These are phyloP conservation scores for Amanita pseudoporphyria DNA, from an alignment of 768 basidiomycete species.

Conservation along the genomic window DNA sequence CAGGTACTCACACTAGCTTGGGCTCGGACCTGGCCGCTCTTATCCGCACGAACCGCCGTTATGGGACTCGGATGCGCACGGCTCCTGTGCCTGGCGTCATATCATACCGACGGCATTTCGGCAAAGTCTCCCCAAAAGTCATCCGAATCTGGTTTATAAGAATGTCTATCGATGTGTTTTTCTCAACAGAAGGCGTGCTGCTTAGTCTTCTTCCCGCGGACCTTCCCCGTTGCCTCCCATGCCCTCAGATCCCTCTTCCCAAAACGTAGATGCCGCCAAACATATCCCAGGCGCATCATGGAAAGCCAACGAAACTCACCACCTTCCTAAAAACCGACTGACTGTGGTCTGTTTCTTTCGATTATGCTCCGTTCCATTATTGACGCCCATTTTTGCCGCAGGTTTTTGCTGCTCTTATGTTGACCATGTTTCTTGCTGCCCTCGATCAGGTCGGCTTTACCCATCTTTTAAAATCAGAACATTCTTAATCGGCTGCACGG, in stretches of 20 bases:
- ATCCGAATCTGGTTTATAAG: too few relatives aligned
- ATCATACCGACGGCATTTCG: not conserved
- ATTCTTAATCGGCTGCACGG: not conserved
- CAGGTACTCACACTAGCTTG: too few relatives aligned
- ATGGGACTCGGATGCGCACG: too few relatives aligned
- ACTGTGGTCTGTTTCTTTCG: conserved; percentile 26
- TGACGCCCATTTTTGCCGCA: conserved; percentile 11
- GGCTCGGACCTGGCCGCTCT: not conserved
- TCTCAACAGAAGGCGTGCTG: not conserved
- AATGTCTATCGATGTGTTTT: not conserved
- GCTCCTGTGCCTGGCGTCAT: not conserved
- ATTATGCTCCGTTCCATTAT: not conserved
- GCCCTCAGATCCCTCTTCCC: conserved; percentile 3
- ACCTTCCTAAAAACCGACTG: conserved; percentile 45
- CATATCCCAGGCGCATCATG: conserved; percentile 39
- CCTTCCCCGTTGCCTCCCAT: not conserved
- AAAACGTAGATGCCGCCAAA: conserved; percentile 13
- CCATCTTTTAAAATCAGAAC: not conserved
- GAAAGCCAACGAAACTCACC: conserved; percentile 44
- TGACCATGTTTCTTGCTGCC: conserved; percentile 40
- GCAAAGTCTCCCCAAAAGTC: too few relatives aligned
- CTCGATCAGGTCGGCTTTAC: conserved; percentile 43
- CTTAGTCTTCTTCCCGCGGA: not conserved
- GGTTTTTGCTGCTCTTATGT: conserved; percentile 40
- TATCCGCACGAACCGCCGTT: not conserved